Conservation (phyloP, 2,329 filamentous ascomycete species). For the Penicillium griseofulvum region DNA sequence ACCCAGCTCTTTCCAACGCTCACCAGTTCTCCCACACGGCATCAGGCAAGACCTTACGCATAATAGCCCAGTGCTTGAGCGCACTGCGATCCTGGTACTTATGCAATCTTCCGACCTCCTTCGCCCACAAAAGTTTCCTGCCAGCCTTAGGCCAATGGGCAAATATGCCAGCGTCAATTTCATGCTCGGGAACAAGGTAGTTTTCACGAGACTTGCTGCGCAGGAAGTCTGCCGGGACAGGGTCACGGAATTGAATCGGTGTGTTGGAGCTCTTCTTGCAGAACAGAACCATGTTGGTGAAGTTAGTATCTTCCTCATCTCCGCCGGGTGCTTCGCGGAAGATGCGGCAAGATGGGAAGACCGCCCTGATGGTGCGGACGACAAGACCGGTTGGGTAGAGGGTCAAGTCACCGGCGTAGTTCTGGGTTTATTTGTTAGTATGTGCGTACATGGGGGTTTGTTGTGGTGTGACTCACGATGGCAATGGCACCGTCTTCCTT, state of each 20-base stretch:
- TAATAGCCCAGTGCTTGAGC: conserved; percentile 83
- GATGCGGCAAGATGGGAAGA: conserved; percentile 87
- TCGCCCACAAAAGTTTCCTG: conserved; percentile 40
- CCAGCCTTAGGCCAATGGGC: conserved; percentile 45
- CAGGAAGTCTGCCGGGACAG: conserved; percentile 65
- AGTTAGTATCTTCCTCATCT: conserved; percentile 58
- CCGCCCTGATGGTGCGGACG: conserved; percentile 73
- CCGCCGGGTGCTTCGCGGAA: conserved; percentile 71
- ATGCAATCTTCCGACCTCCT: conserved; percentile 63
- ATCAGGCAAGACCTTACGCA: conserved; percentile 77
- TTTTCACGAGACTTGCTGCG: conserved; percentile 66
- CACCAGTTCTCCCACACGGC: conserved; percentile 87
- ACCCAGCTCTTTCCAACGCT: conserved; percentile 17
- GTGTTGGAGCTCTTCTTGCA: conserved; percentile 64
- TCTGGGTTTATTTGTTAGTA: conserved; percentile 52
- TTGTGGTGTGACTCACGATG: conserved; percentile 60
- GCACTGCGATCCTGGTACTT: conserved; percentile 74
- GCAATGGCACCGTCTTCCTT: conserved; percentile 79
- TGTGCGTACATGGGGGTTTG: not conserved
- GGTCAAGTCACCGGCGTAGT: conserved; percentile 87
- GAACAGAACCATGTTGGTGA: conserved; percentile 96
- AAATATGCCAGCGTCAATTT: conserved; percentile 55
- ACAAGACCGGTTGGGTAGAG: conserved; percentile 74
- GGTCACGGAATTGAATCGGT: conserved; percentile 64
- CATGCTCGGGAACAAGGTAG: conserved; percentile 70